Percentiles rank a stretch among this genome's conserved stretches.
These are phyloP conservation scores for Botrytis aclada DNA, from an alignment of 2,329 filamentous ascomycete species.

Conservation along the genomic window DNA sequence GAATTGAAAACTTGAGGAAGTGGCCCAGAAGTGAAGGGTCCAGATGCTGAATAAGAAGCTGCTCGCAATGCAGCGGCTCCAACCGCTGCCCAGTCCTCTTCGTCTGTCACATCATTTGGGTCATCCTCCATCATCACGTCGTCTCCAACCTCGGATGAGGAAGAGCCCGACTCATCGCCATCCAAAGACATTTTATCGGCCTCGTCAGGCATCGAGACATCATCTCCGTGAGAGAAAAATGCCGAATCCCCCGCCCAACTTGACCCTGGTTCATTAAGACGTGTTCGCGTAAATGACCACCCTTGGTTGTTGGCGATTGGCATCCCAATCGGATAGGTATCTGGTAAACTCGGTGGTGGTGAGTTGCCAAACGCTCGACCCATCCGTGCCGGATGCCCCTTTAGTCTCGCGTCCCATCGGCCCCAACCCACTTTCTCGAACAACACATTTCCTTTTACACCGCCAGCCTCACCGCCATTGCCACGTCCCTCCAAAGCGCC, in stretches of 20 bases:
- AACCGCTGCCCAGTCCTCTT: constrained; percentile 92
- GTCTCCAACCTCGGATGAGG: constrained; percentile 67
- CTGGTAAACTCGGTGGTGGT: constrained; percentile 44
- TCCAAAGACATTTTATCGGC: constrained; percentile 94
- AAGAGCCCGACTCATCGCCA: constrained; percentile 64
- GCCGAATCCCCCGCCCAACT: constrained; percentile 69
- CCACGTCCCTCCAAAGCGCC: constrained; percentile 79
- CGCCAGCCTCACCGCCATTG: constrained; percentile 55
- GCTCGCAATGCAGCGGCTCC: constrained; percentile 80
- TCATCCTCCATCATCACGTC: constrained; percentile 71
- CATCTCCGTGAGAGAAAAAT: constrained; percentile 71
- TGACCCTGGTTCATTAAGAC: constrained; percentile 51
- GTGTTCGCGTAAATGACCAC: constrained; percentile 47
- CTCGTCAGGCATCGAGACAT: constrained; percentile 70
- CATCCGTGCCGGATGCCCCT: constrained; percentile 57
- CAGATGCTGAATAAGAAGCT: constrained; percentile 57
- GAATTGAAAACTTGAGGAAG: constrained; percentile 39
- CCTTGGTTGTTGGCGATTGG: constrained; percentile 51
- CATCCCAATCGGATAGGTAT: constrained; percentile 50
- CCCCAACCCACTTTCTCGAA: constrained; percentile 99
- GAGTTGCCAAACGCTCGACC: constrained; percentile 40
- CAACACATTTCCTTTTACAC: constrained; percentile 66
- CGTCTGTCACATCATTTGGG: constrained; percentile 83
- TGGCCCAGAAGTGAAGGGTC: constrained; percentile 47
- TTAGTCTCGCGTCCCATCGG: constrained; percentile 82